Conservation (phyloP, 495 filamentous ascomycete species). For the Wilcoxina mikolae region DNA sequence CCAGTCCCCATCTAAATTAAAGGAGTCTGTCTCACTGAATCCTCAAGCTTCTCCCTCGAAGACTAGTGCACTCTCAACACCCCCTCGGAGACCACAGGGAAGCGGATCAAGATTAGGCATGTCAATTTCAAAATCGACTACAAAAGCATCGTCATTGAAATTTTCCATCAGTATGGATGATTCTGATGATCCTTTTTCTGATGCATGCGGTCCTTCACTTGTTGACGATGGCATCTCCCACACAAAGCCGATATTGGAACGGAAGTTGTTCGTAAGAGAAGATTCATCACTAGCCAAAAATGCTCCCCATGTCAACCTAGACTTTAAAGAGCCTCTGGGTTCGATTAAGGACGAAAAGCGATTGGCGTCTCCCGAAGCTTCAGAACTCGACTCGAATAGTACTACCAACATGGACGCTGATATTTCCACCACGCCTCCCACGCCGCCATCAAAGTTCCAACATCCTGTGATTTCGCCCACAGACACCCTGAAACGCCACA, state of each 20-base stretch:
- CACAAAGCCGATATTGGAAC: neutral
- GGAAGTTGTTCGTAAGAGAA: conserved; percentile 1
- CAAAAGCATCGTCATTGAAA: conserved; percentile 3
- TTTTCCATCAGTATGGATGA: conserved; percentile 4
- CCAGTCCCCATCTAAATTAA: conserved; percentile 13
- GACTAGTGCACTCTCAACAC: neutral
- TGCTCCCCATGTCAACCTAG: neutral
- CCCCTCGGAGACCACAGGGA: neutral
- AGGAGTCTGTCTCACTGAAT: neutral
- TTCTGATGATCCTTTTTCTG: neutral
- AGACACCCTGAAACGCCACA: neutral
- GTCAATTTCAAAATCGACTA: neutral
- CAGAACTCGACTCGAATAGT: neutral
- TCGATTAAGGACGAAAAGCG: neutral
- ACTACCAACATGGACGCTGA: neutral
- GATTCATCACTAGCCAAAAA: neutral
- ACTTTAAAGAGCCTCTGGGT: neutral
- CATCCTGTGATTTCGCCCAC: neutral
- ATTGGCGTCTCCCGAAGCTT: neutral
- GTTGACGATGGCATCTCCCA: neutral
- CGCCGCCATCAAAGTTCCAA: neutral
- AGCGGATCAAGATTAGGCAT: neutral
- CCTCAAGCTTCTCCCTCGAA: neutral
- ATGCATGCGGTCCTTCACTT: neutral
- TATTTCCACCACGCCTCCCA: conserved; percentile 1